Conservation (phyloP, 2,329 filamentous ascomycete genomes). For the Talaromyces sp. region DNA sequence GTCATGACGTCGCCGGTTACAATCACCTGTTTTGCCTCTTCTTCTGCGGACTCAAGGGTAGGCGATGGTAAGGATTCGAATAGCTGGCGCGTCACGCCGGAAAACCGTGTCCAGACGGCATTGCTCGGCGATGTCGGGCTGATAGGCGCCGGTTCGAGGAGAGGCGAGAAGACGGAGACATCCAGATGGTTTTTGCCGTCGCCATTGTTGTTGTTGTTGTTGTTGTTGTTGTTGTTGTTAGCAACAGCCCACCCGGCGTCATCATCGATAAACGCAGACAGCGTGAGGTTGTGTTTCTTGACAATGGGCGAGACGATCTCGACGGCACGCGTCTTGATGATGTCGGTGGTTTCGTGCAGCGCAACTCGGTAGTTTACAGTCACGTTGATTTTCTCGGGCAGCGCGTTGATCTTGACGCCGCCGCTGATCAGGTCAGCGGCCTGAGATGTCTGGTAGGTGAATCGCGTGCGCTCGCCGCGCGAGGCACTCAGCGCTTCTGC, state of each 20-base stretch:
- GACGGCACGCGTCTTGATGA: slow-evolving; percentile 44
- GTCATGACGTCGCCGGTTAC: slow-evolving; percentile 47
- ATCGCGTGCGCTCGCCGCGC: slow-evolving; percentile 41
- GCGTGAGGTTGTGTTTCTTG: slow-evolving; percentile 36
- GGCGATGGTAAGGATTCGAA: slow-evolving; percentile 29
- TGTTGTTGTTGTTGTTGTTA: neutral
- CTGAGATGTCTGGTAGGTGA: slow-evolving; percentile 55
- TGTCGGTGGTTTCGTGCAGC: slow-evolving; percentile 48
- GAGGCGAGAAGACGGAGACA: slow-evolving; percentile 25
- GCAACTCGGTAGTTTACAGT: slow-evolving; percentile 56
- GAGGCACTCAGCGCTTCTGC: slow-evolving; percentile 30
- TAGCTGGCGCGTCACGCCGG: slow-evolving; percentile 36
- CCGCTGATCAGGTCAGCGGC: slow-evolving; percentile 52
- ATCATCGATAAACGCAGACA: slow-evolving; percentile 43
- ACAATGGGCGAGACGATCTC: slow-evolving; percentile 45
- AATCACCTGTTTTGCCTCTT: slow-evolving; percentile 25
- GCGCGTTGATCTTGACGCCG: slow-evolving; percentile 56
- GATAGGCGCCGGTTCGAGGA: slow-evolving; percentile 28
- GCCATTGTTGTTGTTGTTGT: neutral
- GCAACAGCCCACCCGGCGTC: neutral
- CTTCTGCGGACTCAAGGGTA: slow-evolving; percentile 17
- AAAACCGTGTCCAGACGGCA: slow-evolving; percentile 33
- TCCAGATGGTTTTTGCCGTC: slow-evolving; percentile 23
- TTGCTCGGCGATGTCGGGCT: slow-evolving; percentile 20
- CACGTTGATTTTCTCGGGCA: slow-evolving; percentile 51